Percentiles rank a stretch among this genome's conserved stretches.
phyloP scores from a whole-genome alignment of 2,329 filamentous ascomycete genomes.

The Thermothelomyces thermophilus region DNA sequence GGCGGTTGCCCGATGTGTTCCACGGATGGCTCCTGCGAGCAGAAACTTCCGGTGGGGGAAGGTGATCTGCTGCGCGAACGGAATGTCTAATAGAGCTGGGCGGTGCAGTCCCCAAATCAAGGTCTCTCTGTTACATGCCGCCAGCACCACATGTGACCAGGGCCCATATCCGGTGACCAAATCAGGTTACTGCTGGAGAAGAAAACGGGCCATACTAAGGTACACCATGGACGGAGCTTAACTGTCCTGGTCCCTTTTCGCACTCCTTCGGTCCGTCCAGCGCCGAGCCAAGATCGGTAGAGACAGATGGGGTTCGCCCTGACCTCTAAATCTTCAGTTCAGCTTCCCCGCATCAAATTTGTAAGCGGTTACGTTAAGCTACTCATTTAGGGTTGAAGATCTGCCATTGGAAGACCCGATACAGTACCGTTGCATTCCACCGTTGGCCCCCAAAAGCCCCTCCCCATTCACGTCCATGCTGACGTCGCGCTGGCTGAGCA shows the following conservation, averaged over 20 bases:
- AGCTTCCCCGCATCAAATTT: conserved; percentile 1
- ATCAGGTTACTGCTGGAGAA: background rate
- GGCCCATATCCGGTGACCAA: background rate
- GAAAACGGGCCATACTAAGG: background rate
- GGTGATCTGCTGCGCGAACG: background rate
- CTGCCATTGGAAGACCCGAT: conserved; percentile 2
- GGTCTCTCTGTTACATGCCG: too few species aligned
- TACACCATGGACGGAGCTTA: too few species aligned
- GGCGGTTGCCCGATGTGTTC: background rate
- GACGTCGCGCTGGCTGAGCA: background rate
- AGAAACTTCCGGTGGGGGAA: background rate
- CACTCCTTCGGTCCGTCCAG: background rate
- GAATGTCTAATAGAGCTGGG: too few species aligned
- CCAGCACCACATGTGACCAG: too few species aligned
- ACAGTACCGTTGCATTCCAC: background rate
- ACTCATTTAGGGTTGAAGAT: background rate
- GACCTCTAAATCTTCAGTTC: background rate
- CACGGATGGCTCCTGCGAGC: background rate
- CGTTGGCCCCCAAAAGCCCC: background rate
- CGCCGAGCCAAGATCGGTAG: background rate
- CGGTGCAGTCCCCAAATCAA: too few species aligned
- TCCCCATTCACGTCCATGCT: background rate
- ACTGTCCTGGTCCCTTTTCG: background rate
- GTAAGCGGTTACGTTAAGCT: conserved; percentile 10
- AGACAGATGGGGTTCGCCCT: background rate